Conservation (phyloP, 1,284 basidiomycete species). For the Ustilago bromivora region DNA sequence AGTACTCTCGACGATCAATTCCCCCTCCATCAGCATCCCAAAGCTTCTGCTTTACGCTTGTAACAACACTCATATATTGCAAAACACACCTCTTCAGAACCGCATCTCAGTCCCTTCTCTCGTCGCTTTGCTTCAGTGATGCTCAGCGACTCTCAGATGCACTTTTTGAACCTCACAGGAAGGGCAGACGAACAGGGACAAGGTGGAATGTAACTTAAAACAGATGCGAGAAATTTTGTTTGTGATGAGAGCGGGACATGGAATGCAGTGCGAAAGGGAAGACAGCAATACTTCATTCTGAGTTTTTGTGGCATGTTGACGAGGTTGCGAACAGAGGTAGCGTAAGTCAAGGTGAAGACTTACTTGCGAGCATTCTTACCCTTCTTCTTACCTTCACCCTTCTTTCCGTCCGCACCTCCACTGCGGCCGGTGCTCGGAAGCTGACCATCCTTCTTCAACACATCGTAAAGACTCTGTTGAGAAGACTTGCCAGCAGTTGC, state of each 20-base stretch:
- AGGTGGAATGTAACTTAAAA: no score
- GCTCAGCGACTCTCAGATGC: background rate
- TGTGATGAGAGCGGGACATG: background rate
- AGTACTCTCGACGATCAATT: no score
- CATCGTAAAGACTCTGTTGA: constrained; percentile 41
- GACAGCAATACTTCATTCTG: background rate
- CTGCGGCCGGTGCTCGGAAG: constrained; percentile 10
- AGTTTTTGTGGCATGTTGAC: no score
- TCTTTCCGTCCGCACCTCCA: constrained; percentile 13
- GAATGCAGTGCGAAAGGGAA: background rate
- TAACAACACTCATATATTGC: constrained; percentile 7
- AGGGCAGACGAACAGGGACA: no score
- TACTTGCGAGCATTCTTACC: constrained; percentile 29
- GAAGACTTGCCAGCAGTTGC: constrained; percentile 8
- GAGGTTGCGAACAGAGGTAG: no score
- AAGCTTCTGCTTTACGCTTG: background rate
- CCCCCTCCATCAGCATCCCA: no score
- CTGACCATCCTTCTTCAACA: constrained; percentile 50
- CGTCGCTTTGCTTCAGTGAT: background rate
- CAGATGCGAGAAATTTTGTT: background rate
- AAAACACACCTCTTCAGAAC: constrained; percentile 10
- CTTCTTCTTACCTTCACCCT: constrained; percentile 36
- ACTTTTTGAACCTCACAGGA: background rate
- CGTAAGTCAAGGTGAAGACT: no score
- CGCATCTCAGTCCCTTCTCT: background rate